Evolutionary conservation across 306 rosid species (phyloP), one percentile per base, ranked within the genome.

Genomic region (Quercus aquifolioides): DNA sequence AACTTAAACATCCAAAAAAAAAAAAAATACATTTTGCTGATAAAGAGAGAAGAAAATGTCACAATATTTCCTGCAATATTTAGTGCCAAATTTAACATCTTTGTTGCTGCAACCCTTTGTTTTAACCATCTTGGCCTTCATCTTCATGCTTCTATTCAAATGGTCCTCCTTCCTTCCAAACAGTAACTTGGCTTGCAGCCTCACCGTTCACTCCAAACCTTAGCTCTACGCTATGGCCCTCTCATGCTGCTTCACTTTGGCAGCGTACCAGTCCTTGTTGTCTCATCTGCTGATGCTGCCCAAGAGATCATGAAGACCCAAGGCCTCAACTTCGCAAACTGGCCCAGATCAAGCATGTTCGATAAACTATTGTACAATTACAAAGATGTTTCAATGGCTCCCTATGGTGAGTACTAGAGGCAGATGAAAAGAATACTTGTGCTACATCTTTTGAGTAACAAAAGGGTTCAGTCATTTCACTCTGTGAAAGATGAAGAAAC

Each of bases 181-280:
- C 21, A 30, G 31, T 30, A 30, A 72, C 55, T 87, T 15, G 88
- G 91, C 26, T 5, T 5, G 8, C 51, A 25, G 5, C 82, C 91
- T 72, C 86, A 90, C 31, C 87, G 63, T 19, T 55, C 81, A 0
- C 86, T 89, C 35, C 78, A 23, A 63, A 19, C 74, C n/a, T 1
- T 87, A 13, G 77, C 93, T 56, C 38, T 74, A 69, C 72, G 68
- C 20, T 63, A 89, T 25, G 92, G 90, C 28, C 80, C 84, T 3
- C 55, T 88, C 15, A 86, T 88, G 94, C 79, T 83, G 4, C 85
- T 90, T 56, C 90, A 73, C 68, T 74, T 88, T 0, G 90, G 91
- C 7, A 76, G 30, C 33, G 73, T 63, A 1, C 90, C 85, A 1
- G 76, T 81, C 55, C 80, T 90, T 1, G 82, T 86, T 0, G 75